Conservation (phyloP, 345 rosid genomes). For the Gossypium ekmanianum region DNA sequence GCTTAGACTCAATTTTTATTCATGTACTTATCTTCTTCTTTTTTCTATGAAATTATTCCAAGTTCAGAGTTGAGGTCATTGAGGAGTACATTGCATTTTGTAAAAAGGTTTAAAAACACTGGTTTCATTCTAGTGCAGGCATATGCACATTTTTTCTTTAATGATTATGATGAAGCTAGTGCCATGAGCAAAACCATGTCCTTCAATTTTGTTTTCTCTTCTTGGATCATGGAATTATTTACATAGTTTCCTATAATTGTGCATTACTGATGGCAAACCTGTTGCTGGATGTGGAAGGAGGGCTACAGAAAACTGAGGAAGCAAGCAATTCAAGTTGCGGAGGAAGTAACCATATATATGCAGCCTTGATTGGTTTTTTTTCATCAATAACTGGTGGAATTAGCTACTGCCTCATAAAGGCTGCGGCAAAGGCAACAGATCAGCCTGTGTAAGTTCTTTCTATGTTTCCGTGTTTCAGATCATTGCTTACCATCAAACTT, state of each 20-base stretch:
- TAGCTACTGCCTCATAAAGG: slow-evolving; percentile 70
- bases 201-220: neutral
- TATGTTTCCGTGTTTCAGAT: neutral
- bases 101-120: neutral
- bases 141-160: neutral
- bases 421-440: slow-evolving; percentile 80
- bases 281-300: slow-evolving; percentile 28
- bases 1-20: neutral
- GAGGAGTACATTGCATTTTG: neutral
- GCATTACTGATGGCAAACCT: neutral
- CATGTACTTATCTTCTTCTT: neutral
- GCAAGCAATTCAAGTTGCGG: slow-evolving; percentile 16
- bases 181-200: neutral
- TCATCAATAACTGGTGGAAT: slow-evolving; percentile 82
- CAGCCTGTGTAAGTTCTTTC: slow-evolving; percentile 68
- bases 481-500: slow-evolving; percentile 1
- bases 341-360: slow-evolving; percentile 46
- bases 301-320: slow-evolving; percentile 30
- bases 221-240: neutral
- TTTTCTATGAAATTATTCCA: neutral
- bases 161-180: neutral
- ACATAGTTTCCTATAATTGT: neutral
- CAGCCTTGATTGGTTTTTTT: slow-evolving; percentile 56
- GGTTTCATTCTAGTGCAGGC: neutral
- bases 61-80: neutral